phyloP scores from a whole-genome alignment of 345 rosid species.

The Sonneratia alba region DNA sequence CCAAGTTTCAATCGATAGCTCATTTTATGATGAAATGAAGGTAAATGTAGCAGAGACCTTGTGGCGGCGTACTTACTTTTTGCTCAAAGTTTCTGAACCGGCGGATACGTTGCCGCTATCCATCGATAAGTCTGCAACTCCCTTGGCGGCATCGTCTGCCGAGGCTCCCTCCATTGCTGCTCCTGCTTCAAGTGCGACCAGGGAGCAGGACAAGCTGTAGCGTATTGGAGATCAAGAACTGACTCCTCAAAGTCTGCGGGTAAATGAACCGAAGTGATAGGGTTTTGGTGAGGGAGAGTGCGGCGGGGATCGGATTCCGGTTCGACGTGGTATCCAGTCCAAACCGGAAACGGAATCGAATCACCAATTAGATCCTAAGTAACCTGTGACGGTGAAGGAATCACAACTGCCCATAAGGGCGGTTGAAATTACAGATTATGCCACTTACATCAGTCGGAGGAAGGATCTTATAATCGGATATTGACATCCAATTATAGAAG shows the following conservation, averaged over 20 bases:
- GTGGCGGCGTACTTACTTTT: conserved; percentile 39
- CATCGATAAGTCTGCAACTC: conserved; percentile 26
- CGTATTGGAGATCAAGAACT: background rate
- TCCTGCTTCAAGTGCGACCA: background rate
- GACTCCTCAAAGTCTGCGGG: background rate
- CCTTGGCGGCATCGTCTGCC: conserved; percentile 30
- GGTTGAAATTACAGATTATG: no score
- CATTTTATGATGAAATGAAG: background rate
- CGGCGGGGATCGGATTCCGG: no score
- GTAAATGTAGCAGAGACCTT: background rate
- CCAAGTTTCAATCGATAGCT: background rate
- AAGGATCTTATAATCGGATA: no score
- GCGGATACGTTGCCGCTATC: conserved; percentile 7
- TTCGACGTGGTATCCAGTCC: no score
- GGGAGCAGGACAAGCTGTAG: background rate
- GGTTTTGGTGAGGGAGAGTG: background rate
- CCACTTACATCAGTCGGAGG: no score
- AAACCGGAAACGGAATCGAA: no score
- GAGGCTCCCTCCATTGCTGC: conserved; percentile 26
- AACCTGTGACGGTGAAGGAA: no score
- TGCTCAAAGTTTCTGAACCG: conserved; percentile 48
- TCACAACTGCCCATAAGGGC: no score
- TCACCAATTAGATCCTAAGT: no score
- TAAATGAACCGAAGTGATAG: background rate
- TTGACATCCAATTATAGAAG: no score